A percentile compares a stretch with the other conserved stretches of the same genome.
Conservation (phyloP, 257 asterid species). For the Oldenlandia corymbosa region DNA sequence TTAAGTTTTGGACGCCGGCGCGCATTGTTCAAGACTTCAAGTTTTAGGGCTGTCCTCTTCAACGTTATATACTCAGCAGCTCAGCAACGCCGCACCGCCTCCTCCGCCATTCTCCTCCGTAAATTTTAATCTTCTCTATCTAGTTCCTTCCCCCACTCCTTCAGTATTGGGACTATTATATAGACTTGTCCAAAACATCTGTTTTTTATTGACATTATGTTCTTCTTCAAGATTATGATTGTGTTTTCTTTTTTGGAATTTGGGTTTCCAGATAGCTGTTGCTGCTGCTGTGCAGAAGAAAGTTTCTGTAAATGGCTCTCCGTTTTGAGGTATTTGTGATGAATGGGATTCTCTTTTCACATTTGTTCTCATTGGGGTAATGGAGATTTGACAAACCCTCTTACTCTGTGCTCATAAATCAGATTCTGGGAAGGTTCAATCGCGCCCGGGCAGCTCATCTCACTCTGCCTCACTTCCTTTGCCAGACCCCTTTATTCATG, state of each 20-base stretch:
- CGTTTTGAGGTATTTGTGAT: slow-evolving; percentile 35
- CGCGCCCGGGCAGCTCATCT: slow-evolving; percentile 94
- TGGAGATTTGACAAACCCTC: neutral
- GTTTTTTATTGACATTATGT: neutral
- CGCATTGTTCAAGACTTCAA: slow-evolving; percentile 6
- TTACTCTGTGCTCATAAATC: slow-evolving; percentile 11
- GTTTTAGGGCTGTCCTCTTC: slow-evolving; percentile 25
- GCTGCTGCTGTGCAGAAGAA: slow-evolving; percentile 3
- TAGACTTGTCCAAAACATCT: neutral
- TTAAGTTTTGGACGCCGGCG: slow-evolving; percentile 19
- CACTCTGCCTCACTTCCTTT: slow-evolving; percentile 79
- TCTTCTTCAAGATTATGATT: neutral
- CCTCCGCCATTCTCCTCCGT: slow-evolving; percentile 2
- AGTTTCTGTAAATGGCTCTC: slow-evolving; percentile 30
- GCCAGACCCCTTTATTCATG: slow-evolving; percentile 91
- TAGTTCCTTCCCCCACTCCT: neutral
- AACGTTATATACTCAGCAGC: neutral
- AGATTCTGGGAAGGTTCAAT: slow-evolving; percentile 94
- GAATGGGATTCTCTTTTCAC: neutral
- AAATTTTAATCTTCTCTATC: neutral
- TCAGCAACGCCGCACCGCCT: slow-evolving; percentile 2
- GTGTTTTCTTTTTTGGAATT: neutral
- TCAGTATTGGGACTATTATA: neutral
- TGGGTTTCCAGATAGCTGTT: neutral
- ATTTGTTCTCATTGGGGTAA: neutral